These are phyloP conservation scores for Pogostemon cablin DNA, from an alignment of 257 asterid species.

Conservation along the genomic window DNA sequence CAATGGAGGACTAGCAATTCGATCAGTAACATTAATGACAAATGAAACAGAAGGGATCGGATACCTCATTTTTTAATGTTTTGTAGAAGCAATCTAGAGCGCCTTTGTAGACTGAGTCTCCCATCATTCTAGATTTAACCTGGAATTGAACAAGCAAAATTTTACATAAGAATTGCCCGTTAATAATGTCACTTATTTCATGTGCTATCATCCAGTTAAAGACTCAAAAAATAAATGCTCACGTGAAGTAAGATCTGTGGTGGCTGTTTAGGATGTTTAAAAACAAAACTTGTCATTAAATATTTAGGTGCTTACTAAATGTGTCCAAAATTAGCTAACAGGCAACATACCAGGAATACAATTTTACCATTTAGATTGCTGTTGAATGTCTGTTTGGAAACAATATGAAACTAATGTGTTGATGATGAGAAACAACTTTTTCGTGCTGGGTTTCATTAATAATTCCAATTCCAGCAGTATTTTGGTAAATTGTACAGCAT, in stretches of 20 bases:
- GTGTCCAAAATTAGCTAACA: slow-evolving; percentile 4
- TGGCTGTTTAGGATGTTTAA: slow-evolving; percentile 23
- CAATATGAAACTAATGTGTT: slow-evolving; percentile 6
- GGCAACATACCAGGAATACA: slow-evolving; percentile 15
- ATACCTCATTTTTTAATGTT: slow-evolving; percentile 79
- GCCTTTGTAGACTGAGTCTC: slow-evolving; percentile 74
- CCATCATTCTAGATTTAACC: slow-evolving; percentile 99
- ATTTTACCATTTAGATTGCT: slow-evolving; percentile 16
- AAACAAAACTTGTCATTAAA: slow-evolving; percentile 17
- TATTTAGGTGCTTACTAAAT: slow-evolving; percentile 14
- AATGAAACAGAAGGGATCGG: slow-evolving; percentile 27
- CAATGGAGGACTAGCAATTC: slow-evolving; percentile 17
- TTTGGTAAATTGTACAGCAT: slow-evolving; percentile 13
- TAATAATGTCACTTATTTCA: slow-evolving; percentile 19
- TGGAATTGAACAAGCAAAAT: slow-evolving; percentile 38
- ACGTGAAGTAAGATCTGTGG: slow-evolving; percentile 10
- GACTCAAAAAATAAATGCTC: slow-evolving; percentile 15
- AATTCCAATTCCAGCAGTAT: slow-evolving; percentile 15
- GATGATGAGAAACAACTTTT: neutral
- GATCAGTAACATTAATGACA: slow-evolving; percentile 13
- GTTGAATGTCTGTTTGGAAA: slow-evolving; percentile 1
- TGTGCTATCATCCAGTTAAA: slow-evolving; percentile 23
- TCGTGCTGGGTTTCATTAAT: neutral
- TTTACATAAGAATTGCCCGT: neutral
- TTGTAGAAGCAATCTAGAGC: slow-evolving; percentile 78